Evolutionary conservation across 495 filamentous ascomycete species (phyloP).

Genomic region (Aspergillus avenaceus): DNA sequence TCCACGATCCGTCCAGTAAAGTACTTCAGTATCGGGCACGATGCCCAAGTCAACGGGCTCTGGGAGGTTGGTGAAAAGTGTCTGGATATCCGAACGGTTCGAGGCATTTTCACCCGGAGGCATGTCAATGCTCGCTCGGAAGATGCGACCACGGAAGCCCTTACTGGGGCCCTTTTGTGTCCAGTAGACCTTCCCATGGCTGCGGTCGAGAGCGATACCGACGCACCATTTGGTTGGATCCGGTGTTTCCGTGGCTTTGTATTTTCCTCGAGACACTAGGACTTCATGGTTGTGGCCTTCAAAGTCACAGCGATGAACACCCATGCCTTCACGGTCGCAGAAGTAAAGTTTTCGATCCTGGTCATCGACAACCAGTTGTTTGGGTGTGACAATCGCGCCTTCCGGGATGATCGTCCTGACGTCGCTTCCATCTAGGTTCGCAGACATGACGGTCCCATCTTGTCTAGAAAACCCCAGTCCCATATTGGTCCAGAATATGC

Average conservation of each 20-base stretch:
- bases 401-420: constrained; percentile 22
- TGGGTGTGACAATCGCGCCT: constrained; percentile 36
- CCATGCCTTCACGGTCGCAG: constrained; percentile 43
- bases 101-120: neutral
- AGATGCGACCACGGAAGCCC: constrained; percentile 32
- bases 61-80: constrained; percentile 34
- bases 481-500: constrained; percentile 46
- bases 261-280: constrained; percentile 9
- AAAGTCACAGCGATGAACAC: constrained; percentile 30
- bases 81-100: neutral
- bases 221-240: constrained; percentile 35
- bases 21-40: constrained; percentile 23
- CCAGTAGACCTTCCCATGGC: constrained; percentile 39
- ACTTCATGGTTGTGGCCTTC: constrained; percentile 32
- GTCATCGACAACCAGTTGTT: constrained; percentile 33
- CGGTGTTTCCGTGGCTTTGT: neutral
- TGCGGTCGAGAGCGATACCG: constrained; percentile 31
- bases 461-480: constrained; percentile 22
- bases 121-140: constrained; percentile 18
- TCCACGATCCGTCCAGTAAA: constrained; percentile 55
- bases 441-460: constrained; percentile 33
- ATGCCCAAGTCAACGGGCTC: constrained; percentile 49
- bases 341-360: constrained; percentile 32
- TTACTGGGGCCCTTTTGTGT: constrained; percentile 44
- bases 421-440: constrained; percentile 32